These are phyloP conservation scores for Taphrina confusa DNA, from an alignment of 1,139 yeast genomes.

Conservation along the genomic window DNA sequence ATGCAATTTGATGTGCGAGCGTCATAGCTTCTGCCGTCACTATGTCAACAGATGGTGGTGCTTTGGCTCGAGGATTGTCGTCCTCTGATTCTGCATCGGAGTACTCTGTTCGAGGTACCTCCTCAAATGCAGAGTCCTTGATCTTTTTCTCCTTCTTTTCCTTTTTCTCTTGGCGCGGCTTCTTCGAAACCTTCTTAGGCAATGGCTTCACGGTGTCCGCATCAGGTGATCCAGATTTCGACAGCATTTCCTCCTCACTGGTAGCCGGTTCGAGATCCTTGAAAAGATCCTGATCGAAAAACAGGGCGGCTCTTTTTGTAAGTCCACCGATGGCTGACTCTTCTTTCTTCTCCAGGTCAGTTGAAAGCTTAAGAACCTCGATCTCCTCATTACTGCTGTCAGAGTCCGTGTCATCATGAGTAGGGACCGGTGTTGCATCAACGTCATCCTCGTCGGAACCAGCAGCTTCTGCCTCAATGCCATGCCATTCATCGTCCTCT, in stretches of 20 bases:
- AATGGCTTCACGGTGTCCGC: slow-evolving; percentile 37
- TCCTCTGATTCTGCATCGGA: slow-evolving; percentile 51
- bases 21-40: slow-evolving; percentile 98
- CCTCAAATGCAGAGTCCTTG: slow-evolving; percentile 36
- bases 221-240: slow-evolving; percentile 10
- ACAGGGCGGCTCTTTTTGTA: slow-evolving; percentile 69
- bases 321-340: slow-evolving; percentile 53
- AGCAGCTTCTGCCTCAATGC: slow-evolving; percentile 51
- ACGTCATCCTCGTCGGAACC: slow-evolving; percentile 42
- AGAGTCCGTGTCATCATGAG: slow-evolving; percentile 38
- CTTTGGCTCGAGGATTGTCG: slow-evolving; percentile 50
- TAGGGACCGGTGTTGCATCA: slow-evolving; percentile 37
- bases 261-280: slow-evolving; percentile 49
- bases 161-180: slow-evolving; percentile 37
- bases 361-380: slow-evolving; percentile 63
- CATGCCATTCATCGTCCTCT: slow-evolving; percentile 68
- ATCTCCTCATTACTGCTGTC: slow-evolving; percentile 64
- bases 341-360: slow-evolving; percentile 55
- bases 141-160: slow-evolving; percentile 33
- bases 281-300: slow-evolving; percentile 80
- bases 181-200: slow-evolving; percentile 41
- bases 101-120: slow-evolving; percentile 36
- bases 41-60: slow-evolving; percentile 62
- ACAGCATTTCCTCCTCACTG: slow-evolving; percentile 11
- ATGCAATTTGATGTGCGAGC: slow-evolving; percentile 89